A percentile compares a stretch with the other conserved stretches of the same genome.
These are phyloP conservation scores for Quercus tomentella DNA, from an alignment of 331 rosid species.

Conservation along the genomic window DNA sequence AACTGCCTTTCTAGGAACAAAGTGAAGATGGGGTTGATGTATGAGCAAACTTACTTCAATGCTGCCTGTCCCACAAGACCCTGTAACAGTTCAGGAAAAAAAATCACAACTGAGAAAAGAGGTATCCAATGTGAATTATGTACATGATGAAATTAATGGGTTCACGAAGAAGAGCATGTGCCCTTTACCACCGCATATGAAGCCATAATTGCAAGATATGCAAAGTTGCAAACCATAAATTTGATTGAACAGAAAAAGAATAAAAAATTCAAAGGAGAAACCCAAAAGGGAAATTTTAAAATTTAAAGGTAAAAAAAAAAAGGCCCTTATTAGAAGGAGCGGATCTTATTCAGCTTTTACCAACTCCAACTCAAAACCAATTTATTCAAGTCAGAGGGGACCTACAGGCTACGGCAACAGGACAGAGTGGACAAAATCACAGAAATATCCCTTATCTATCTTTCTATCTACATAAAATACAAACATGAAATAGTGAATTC, in stretches of 20 bases:
- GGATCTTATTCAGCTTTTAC: neutral
- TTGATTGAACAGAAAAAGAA: neutral
- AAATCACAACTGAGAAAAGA: constrained; percentile 39
- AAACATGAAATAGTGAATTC: neutral
- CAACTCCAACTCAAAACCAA: constrained; percentile 33
- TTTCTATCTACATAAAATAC: neutral
- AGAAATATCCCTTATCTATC: constrained; percentile 9
- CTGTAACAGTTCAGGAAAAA: constrained; percentile 42
- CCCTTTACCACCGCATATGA: constrained; percentile 35
- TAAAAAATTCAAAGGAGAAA: neutral
- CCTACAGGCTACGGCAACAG: constrained; percentile 32
- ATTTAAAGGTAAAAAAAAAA: no score
- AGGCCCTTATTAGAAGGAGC: no score
- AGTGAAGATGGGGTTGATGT: constrained; percentile 21
- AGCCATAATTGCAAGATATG: constrained; percentile 41
- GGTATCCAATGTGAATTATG: constrained; percentile 65
- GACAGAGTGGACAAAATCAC: constrained; percentile 20
- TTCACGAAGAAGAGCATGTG: constrained; percentile 48
- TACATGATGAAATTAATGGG: constrained; percentile 46
- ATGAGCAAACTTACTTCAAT: constrained; percentile 44
- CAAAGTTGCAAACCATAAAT: constrained; percentile 10
- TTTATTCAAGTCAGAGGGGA: constrained; percentile 31
- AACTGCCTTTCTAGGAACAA: constrained; percentile 22
- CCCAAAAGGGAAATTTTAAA: neutral
- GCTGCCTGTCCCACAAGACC: constrained; percentile 66